These are phyloP conservation scores for Phaseolus coccineus DNA, from an alignment of 331 rosid species.

Conservation along the genomic window DNA sequence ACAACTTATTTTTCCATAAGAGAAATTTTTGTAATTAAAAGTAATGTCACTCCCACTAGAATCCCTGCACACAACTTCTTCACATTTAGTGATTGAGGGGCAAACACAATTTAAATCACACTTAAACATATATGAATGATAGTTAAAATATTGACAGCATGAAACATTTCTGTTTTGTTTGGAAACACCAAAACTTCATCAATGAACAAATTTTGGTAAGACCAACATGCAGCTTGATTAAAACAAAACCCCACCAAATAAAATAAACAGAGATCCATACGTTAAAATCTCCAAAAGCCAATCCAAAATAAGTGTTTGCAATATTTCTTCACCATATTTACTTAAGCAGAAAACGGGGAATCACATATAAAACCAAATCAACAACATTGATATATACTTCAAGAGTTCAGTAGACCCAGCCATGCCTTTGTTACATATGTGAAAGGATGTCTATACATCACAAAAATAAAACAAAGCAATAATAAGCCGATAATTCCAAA, in stretches of 20 bases:
- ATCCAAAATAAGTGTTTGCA: too few species aligned
- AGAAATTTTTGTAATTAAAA: background rate
- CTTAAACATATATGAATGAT: background rate
- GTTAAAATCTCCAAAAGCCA: too few species aligned
- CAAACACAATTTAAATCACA: conserved; percentile 2
- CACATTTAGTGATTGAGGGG: background rate
- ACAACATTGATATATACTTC: too few species aligned
- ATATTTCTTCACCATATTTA: too few species aligned
- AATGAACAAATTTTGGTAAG: background rate
- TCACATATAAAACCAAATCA: too few species aligned
- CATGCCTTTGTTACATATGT: too few species aligned
- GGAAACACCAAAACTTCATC: conserved; percentile 6
- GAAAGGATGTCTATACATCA: background rate
- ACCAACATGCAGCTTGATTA: background rate
- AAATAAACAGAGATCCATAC: background rate
- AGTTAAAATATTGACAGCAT: background rate
- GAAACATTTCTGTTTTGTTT: conserved; percentile 1
- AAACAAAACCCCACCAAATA: background rate
- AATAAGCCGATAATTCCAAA: background rate
- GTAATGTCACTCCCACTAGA: background rate
- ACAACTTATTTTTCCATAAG: conserved; percentile 8
- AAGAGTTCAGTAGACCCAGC: too few species aligned
- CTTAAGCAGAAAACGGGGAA: too few species aligned
- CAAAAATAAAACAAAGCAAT: background rate
- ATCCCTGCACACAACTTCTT: background rate